phyloP scores from a whole-genome alignment of 2,329 filamentous ascomycete species.

The Penicillium sp. region DNA sequence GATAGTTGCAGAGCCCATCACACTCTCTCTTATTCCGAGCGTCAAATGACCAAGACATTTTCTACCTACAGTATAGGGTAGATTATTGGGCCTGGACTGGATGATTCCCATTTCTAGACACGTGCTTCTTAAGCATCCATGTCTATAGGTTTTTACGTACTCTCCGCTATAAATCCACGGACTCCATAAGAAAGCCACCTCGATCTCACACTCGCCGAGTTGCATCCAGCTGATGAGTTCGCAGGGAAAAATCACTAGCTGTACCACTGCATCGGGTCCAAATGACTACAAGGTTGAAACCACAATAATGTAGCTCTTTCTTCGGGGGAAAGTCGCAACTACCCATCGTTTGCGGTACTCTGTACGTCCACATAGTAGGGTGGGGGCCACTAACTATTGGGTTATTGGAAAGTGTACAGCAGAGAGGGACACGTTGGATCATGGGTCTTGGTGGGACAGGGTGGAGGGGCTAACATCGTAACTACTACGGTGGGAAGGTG shows the following conservation, averaged over 20 bases:
- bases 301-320: neutral
- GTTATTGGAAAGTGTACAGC: conserved; percentile 4
- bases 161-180: neutral
- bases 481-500: neutral
- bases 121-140: neutral
- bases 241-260: conserved; percentile 10
- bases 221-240: conserved; percentile 12
- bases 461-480: neutral
- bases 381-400: conserved; percentile 12
- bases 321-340: neutral
- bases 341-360: conserved; percentile 4
- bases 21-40: conserved; percentile 8
- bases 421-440: conserved; percentile 27
- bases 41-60: conserved; percentile 22
- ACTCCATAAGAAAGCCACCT: neutral
- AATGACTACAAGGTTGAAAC: conserved; percentile 20
- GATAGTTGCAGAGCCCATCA: conserved; percentile 21
- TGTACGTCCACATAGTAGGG: neutral
- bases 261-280: conserved; percentile 24
- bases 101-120: neutral
- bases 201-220: neutral
- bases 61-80: neutral
- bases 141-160: neutral
- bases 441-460: conserved; percentile 25
- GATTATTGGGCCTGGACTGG: neutral